These are phyloP conservation scores for Lasiodiplodia citricola DNA, from an alignment of 2,329 filamentous ascomycete species.

Conservation along the genomic window DNA sequence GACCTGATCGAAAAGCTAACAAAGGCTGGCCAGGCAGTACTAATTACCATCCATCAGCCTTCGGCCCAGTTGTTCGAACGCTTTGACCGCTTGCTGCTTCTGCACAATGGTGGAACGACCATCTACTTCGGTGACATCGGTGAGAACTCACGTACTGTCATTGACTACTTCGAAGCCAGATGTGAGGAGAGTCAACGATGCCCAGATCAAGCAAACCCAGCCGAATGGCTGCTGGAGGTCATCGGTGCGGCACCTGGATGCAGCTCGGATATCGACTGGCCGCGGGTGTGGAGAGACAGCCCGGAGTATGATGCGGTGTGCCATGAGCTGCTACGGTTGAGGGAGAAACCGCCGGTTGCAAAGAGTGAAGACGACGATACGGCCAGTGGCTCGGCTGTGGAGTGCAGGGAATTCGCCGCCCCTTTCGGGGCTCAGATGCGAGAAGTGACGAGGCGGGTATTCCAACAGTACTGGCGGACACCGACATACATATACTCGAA, in stretches of 20 bases:
- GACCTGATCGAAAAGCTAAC: slow-evolving; percentile 88
- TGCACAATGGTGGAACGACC: slow-evolving; percentile 75
- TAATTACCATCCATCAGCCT: slow-evolving; percentile 98
- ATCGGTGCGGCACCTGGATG: slow-evolving; percentile 34
- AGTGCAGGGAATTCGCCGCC: slow-evolving; percentile 29
- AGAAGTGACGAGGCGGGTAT: slow-evolving; percentile 28
- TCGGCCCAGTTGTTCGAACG: slow-evolving; percentile 93
- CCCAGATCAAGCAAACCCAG: slow-evolving; percentile 61
- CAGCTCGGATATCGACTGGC: slow-evolving; percentile 29
- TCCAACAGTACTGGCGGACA: slow-evolving; percentile 32
- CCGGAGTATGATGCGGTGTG: slow-evolving; percentile 36
- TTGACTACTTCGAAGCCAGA: slow-evolving; percentile 59
- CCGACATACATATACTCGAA: slow-evolving; percentile 34
- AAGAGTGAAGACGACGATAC: not conserved
- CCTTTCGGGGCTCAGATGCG: slow-evolving; percentile 29
- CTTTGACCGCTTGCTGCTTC: slow-evolving; percentile 81
- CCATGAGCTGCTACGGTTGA: slow-evolving; percentile 45
- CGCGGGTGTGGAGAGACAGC: slow-evolving; percentile 28
- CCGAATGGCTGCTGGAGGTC: slow-evolving; percentile 71
- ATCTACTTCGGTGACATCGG: slow-evolving; percentile 85
- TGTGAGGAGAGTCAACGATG: not conserved
- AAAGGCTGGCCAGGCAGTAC: slow-evolving; percentile 85
- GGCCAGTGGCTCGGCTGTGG: not conserved
- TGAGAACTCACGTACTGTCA: slow-evolving; percentile 69
- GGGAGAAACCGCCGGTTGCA: slow-evolving; percentile 26